These are phyloP conservation scores for Escallonia herrerae DNA, from an alignment of 129 eudicot genomes.

Conservation along the genomic window DNA sequence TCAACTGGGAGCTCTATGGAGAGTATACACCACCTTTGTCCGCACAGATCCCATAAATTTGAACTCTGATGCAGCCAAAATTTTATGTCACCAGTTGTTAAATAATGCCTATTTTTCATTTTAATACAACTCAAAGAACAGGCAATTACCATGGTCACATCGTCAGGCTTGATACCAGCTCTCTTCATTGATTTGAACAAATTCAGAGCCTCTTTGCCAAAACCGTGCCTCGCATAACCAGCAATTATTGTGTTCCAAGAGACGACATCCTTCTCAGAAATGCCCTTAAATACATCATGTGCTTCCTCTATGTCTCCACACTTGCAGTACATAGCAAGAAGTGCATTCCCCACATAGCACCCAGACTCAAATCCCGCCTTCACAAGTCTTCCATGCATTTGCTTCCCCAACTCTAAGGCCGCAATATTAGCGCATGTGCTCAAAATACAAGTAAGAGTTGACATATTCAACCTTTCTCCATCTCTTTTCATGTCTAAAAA, in stretches of 20 bases:
- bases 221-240: conserved; percentile 82
- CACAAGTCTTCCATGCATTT: conserved; percentile 44
- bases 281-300: conserved; percentile 40
- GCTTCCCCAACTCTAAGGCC: conserved; percentile 62
- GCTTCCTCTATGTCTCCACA: conserved; percentile 76
- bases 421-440: conserved; percentile 71
- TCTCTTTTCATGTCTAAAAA: conserved; percentile 54
- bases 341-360: conserved; percentile 63
- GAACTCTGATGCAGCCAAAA: no score
- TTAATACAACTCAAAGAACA: background rate
- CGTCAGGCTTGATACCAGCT: conserved; percentile 41
- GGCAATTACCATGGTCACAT: conserved; percentile 54
- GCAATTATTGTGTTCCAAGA: conserved; percentile 71
- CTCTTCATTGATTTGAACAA: conserved; percentile 51
- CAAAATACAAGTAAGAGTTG: conserved; percentile 52
- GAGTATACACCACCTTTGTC: no score
- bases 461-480: conserved; percentile 43
- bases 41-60: no score
- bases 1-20: no score
- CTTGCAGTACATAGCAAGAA: conserved; percentile 63
- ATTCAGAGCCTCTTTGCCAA: conserved; percentile 48
- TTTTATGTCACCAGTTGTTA: no score
- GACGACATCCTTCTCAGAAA: conserved; percentile 50
- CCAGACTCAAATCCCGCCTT: conserved; percentile 53
- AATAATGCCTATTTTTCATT: background rate